Conservation (phyloP, 768 basidiomycete species). For the Scleroderma citrinum region DNA sequence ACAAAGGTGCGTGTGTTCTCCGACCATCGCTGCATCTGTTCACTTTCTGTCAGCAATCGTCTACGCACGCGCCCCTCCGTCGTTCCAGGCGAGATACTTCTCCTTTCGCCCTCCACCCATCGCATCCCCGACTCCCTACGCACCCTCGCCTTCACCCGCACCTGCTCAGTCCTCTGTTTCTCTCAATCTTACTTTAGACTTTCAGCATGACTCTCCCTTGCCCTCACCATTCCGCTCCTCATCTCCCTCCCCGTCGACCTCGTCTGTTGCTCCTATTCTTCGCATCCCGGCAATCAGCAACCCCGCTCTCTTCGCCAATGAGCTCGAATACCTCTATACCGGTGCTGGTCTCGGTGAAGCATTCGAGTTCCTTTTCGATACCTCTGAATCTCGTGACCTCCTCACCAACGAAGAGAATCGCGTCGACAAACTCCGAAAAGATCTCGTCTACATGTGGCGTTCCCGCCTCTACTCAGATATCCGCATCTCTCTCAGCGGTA, state of each 20-base stretch:
- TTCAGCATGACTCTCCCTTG: constrained; percentile 35
- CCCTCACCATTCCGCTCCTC: constrained; percentile 39
- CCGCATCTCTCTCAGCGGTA: constrained; percentile 70
- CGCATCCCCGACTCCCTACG: constrained; percentile 44
- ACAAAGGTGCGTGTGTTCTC: constrained; percentile 66
- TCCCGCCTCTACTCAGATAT: constrained; percentile 92
- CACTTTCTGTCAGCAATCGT: constrained; percentile 61
- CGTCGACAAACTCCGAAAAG: constrained; percentile 84
- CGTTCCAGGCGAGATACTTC: constrained; percentile 88
- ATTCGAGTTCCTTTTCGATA: constrained; percentile 82
- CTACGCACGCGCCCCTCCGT: constrained; percentile 89
- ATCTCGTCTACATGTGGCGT: constrained; percentile 96
- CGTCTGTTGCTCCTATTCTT: constrained; percentile 41
- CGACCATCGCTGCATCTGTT: neutral
- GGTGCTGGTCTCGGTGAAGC: constrained; percentile 84
- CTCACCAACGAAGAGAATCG: constrained; percentile 50
- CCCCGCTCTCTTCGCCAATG: constrained; percentile 78
- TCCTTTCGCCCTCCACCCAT: constrained; percentile 59
- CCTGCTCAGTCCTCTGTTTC: constrained; percentile 61
- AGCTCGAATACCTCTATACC: constrained; percentile 93
- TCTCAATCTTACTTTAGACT: constrained; percentile 42
- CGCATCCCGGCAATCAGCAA: constrained; percentile 65
- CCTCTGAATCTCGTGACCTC: constrained; percentile 35
- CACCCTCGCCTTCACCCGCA: constrained; percentile 42
- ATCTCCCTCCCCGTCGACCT: constrained; percentile 43